Conservation (phyloP, 352 stramenopile genomes). For the Phytophthora megakarya region DNA sequence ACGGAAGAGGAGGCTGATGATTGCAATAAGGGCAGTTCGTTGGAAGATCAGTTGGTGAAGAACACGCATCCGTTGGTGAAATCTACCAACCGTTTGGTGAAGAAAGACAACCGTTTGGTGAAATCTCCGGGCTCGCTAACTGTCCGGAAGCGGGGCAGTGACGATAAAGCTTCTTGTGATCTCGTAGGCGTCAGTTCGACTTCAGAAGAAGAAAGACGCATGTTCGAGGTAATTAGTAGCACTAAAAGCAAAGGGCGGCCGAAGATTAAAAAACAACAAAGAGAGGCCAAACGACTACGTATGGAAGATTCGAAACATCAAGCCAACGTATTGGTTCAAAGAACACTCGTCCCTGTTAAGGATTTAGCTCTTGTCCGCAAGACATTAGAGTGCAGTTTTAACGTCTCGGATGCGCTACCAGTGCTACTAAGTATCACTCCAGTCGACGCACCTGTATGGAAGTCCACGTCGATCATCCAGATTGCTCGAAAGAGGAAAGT, state of each 20-base stretch:
- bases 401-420: background rate
- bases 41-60: background rate
- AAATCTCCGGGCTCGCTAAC: background rate
- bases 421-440: background rate
- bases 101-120: background rate
- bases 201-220: background rate
- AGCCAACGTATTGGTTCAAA: background rate
- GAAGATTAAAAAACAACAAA: background rate
- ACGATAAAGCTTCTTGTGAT: background rate
- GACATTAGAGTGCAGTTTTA: background rate
- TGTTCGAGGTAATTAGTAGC: background rate
- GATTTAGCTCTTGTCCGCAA: conserved; percentile 5
- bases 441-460: conserved; percentile 1
- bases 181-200: no score
- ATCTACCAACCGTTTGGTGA: background rate
- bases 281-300: background rate
- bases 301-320: background rate
- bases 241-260: background rate
- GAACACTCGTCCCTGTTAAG: conserved; percentile 4
- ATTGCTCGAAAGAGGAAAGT: background rate
- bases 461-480: background rate
- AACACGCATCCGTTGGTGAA: background rate
- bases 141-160: background rate
- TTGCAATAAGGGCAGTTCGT: no score
- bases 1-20: background rate